These are phyloP conservation scores for Colletotrichum neosansevieriae DNA, from an alignment of 2,329 filamentous ascomycete genomes.

Conservation along the genomic window DNA sequence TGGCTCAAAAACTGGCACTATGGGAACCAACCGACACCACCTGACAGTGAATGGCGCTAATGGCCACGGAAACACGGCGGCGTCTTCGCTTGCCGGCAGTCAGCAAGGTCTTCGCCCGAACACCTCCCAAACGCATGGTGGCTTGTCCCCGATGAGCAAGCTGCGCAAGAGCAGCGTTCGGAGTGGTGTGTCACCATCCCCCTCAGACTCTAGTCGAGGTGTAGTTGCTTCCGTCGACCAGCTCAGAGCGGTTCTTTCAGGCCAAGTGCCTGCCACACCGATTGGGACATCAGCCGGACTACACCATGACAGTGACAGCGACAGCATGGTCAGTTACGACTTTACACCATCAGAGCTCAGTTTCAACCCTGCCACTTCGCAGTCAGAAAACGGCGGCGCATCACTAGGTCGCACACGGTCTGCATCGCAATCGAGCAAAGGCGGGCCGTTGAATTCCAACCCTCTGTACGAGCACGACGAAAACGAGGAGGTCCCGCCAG, in stretches of 20 bases:
- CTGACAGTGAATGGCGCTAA: constrained; percentile 66
- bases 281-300: constrained; percentile 53
- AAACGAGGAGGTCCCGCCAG: constrained; percentile 62
- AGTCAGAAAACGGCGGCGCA: constrained; percentile 45
- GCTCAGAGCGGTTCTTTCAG: constrained; percentile 71
- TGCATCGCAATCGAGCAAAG: constrained; percentile 51
- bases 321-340: constrained; percentile 80
- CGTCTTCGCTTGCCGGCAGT: constrained; percentile 63
- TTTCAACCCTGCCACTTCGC: constrained; percentile 59
- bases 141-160: constrained; percentile 53
- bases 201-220: constrained; percentile 58
- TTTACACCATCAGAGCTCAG: constrained; percentile 75
- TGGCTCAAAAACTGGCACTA: constrained; percentile 78
- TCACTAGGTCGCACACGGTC: constrained; percentile 48
- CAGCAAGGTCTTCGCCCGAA: constrained; percentile 63
- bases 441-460: constrained; percentile 59
- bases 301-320: constrained; percentile 68
- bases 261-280: constrained; percentile 58
- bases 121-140: constrained; percentile 52
- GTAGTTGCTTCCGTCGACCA: constrained; percentile 73
- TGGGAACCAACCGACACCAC: constrained; percentile 64
- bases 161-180: constrained; percentile 67
- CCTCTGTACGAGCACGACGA: constrained; percentile 51
- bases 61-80: constrained; percentile 54
- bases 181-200: constrained; percentile 61